A percentile compares a stretch with the other conserved stretches of the same genome.
Evolutionary conservation across 108 stramenopile genomes (phyloP).

Genomic region (Fragilariopsis cylindrus): DNA sequence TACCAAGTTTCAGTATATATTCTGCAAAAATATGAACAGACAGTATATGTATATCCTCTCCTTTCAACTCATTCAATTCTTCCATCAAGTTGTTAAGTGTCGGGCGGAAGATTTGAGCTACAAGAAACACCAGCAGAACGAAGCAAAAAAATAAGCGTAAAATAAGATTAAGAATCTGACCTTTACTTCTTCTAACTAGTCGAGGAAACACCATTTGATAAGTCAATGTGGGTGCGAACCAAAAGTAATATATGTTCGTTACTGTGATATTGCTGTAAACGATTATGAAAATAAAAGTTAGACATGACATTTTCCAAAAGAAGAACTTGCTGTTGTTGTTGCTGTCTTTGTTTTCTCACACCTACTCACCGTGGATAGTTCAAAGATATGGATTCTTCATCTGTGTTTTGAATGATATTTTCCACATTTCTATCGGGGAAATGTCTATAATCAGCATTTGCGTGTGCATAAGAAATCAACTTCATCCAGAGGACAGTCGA

Average conservation of each 20-base stretch:
- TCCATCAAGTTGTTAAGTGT: conserved; percentile 51
- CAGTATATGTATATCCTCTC: conserved; percentile 40
- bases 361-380: conserved; percentile 47
- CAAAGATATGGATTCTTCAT: conserved; percentile 41
- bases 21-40: conserved; percentile 48
- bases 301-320: background rate
- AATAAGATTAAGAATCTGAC: conserved; percentile 49
- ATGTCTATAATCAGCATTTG: conserved; percentile 74
- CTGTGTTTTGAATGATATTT: conserved; percentile 60
- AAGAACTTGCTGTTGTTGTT: background rate
- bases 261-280: conserved; percentile 64
- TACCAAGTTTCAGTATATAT: conserved; percentile 73
- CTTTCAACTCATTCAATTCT: conserved; percentile 58
- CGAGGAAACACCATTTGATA: conserved; percentile 86
- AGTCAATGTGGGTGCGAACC: conserved; percentile 85
- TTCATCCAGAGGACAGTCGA: conserved; percentile 81
- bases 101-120: conserved; percentile 70
- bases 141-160: conserved; percentile 53
- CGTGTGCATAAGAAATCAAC: conserved; percentile 70
- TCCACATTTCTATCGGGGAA: too few relatives aligned
- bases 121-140: conserved; percentile 58
- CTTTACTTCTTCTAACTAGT: conserved; percentile 46
- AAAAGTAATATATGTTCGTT: conserved; percentile 81
- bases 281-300: background rate
- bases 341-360: conserved; percentile 10